Evolutionary conservation across 441 rosid genomes (phyloP).

Genomic region (Jatropha podagrica): DNA sequence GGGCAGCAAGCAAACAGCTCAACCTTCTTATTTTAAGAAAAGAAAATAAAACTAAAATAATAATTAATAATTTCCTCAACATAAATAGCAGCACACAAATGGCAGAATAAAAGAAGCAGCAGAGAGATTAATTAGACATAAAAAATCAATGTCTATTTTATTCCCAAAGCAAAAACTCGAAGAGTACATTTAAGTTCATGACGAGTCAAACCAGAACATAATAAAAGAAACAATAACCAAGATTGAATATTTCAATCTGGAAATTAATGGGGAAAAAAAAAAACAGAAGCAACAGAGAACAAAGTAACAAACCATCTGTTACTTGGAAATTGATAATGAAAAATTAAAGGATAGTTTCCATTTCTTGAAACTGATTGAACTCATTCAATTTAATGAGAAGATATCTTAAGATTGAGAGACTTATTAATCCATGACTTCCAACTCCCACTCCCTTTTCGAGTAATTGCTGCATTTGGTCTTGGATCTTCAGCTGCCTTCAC

Average conservation of each 20-base stretch:
- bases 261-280: background rate
- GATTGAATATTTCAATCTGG: background rate
- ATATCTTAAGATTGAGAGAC: slow-evolving; percentile 67
- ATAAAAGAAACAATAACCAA: background rate
- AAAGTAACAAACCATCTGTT: background rate
- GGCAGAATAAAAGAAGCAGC: background rate
- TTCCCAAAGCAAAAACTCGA: slow-evolving; percentile 6
- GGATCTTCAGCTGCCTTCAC: slow-evolving; percentile 37
- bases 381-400: slow-evolving; percentile 42
- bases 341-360: background rate
- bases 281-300: background rate
- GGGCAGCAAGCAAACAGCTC: background rate
- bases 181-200: background rate
- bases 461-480: slow-evolving; percentile 31
- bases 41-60: too few relatives aligned
- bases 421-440: slow-evolving; percentile 93
- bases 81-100: too few relatives aligned
- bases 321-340: background rate
- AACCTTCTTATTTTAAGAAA: too few relatives aligned
- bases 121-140: background rate
- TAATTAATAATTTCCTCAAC: too few relatives aligned
- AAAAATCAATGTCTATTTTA: background rate
- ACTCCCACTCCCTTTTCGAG: slow-evolving; percentile 59
- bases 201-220: background rate
- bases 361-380: background rate